Percentiles rank a stretch among this genome's conserved stretches.
phyloP scores from a whole-genome alignment of 352 stramenopile species.

The Blastocystis sp. region DNA sequence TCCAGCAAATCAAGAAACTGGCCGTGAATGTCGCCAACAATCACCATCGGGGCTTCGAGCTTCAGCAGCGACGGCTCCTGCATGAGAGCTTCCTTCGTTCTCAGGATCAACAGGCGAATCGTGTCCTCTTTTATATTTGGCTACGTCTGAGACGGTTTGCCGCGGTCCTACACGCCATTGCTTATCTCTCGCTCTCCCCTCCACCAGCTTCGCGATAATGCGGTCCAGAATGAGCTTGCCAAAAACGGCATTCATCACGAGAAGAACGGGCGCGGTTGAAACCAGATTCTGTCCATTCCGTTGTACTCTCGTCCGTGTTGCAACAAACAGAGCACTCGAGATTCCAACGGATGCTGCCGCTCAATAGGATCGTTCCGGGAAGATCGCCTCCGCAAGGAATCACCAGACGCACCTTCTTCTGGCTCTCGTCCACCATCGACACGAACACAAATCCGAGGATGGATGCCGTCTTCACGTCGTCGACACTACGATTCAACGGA shows the following conservation, averaged over 20 bases:
- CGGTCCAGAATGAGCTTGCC: constrained; percentile 62
- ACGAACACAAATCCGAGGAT: constrained; percentile 66
- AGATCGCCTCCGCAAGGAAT: constrained; percentile 49
- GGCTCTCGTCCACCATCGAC: constrained; percentile 3
- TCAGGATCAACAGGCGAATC: constrained; percentile 92
- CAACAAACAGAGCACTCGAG: constrained; percentile 1
- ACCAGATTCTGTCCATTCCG: neutral
- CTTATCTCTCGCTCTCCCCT: constrained; percentile 61
- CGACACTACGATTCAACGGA: constrained; percentile 6
- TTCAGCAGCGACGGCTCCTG: constrained; percentile 95
- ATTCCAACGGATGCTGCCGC: constrained; percentile 31
- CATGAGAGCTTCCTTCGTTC: constrained; percentile 92
- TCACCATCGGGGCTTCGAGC: constrained; percentile 95
- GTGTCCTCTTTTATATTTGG: constrained; percentile 79
- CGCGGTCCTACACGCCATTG: constrained; percentile 28
- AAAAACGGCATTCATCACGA: constrained; percentile 58
- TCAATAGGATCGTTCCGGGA: constrained; percentile 54
- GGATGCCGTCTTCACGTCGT: constrained; percentile 24
- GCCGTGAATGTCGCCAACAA: constrained; percentile 92
- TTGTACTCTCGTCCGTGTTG: neutral
- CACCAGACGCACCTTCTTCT: neutral
- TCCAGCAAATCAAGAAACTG: constrained; percentile 95
- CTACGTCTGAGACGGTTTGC: neutral
- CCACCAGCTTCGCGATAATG: constrained; percentile 62
- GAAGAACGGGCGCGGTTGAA: neutral